phyloP scores from a whole-genome alignment of 2,329 filamentous ascomycete genomes.

The Pseudopyrenochaeta lycopersici region DNA sequence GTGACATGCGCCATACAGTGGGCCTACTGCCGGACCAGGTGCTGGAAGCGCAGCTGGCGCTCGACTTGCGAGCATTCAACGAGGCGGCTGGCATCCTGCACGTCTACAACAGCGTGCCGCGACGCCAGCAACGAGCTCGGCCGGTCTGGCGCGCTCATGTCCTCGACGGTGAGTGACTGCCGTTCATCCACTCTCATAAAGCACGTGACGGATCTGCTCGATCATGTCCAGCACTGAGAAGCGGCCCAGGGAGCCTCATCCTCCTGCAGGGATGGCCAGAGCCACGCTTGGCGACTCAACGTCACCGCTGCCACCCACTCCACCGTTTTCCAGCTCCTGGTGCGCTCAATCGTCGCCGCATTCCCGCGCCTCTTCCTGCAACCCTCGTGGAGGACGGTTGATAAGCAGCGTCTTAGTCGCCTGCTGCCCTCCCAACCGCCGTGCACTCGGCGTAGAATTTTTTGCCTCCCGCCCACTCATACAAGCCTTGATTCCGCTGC shows the following conservation, averaged over 20 bases:
- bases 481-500: constrained; percentile 18
- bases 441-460: constrained; percentile 4
- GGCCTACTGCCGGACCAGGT: constrained; percentile 41
- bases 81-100: constrained; percentile 36
- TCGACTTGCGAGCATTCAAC: constrained; percentile 40
- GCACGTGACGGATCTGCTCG: too few relatives aligned
- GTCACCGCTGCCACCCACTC: constrained; percentile 8
- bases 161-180: constrained; percentile 12
- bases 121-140: not conserved
- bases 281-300: constrained; percentile 8
- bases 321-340: not conserved
- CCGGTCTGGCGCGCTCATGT: constrained; percentile 31
- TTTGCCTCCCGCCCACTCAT: constrained; percentile 38
- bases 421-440: constrained; percentile 17
- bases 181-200: too few relatives aligned
- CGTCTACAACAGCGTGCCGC: constrained; percentile 22
- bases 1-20: constrained; percentile 4
- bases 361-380: constrained; percentile 7
- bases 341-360: constrained; percentile 22
- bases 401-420: constrained; percentile 4
- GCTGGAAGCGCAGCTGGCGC: constrained; percentile 42
- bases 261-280: constrained; percentile 24
- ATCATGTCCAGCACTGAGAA: too few relatives aligned
- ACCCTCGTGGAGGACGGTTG: constrained; percentile 8
- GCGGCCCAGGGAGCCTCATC: constrained; percentile 18